Evolutionary conservation across 169 alveolate species (phyloP).

Genomic region (Plasmodium billcollinsi): DNA sequence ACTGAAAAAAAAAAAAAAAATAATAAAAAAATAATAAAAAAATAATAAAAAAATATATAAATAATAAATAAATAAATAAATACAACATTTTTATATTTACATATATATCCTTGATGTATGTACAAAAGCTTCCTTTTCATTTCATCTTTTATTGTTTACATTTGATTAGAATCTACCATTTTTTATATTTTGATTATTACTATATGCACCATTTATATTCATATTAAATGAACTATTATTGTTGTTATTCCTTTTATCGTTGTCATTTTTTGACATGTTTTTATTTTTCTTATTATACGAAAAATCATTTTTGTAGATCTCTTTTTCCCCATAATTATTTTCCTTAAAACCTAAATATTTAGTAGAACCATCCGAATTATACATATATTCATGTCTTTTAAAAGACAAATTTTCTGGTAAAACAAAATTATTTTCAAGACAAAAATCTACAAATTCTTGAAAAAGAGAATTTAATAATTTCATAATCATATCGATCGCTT

Average conservation of each 20-base stretch:
- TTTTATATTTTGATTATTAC: constrained; percentile 22
- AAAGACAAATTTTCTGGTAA: constrained; percentile 82
- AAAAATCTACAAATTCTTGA: constrained; percentile 83
- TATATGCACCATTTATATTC: constrained; percentile 3
- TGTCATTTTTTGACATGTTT: constrained; percentile 23
- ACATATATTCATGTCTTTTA: constrained; percentile 86
- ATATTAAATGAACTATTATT: constrained; percentile 11
- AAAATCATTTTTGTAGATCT: constrained; percentile 37
- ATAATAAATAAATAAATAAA: not conserved
- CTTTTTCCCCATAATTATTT: constrained; percentile 27
- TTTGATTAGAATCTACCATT: constrained; percentile 18
- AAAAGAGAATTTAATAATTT: constrained; percentile 84
- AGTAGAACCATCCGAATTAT: constrained; percentile 79
- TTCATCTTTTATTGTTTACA: not conserved
- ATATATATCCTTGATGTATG: no score
- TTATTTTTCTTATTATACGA: constrained; percentile 35
- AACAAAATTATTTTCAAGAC: constrained; percentile 71
- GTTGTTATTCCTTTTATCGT: constrained; percentile 32
- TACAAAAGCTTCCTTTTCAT: no score
- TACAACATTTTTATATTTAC: no score
- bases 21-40: no score
- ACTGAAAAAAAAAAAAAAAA: not conserved
- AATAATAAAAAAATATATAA: not conserved
- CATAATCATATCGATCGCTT: constrained; percentile 83
- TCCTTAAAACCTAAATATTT: constrained; percentile 83